phyloP scores from a whole-genome alignment of 2,329 filamentous ascomycete species.

The Diaporthe longicolla region DNA sequence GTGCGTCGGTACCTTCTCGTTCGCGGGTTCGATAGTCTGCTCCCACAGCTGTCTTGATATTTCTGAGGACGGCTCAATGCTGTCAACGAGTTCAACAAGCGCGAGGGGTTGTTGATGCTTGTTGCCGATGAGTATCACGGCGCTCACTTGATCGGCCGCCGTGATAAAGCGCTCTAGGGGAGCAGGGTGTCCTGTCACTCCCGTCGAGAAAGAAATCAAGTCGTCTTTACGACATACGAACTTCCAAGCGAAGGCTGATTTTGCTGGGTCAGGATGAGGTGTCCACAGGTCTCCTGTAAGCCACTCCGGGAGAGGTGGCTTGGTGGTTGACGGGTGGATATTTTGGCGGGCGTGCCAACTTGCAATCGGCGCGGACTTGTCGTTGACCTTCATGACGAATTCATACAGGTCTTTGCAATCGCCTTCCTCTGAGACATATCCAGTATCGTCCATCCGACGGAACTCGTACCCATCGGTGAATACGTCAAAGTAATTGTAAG shows the following conservation, averaged over 20 bases:
- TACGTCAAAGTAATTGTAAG: conserved; percentile 45
- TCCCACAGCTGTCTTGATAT: conserved; percentile 42
- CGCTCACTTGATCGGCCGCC: conserved; percentile 36
- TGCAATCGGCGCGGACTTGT: conserved; percentile 40
- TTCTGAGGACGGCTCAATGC: conserved; percentile 21
- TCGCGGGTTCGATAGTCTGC: conserved; percentile 42
- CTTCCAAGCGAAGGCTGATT: conserved; percentile 44
- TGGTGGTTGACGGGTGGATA: conserved; percentile 32
- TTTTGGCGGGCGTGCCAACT: conserved; percentile 42
- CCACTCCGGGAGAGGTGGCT: conserved; percentile 42
- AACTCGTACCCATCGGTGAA: conserved; percentile 43
- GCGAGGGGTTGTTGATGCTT: conserved; percentile 43
- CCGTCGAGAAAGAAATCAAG: conserved; percentile 45
- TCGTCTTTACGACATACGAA: conserved; percentile 48
- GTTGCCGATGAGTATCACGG: conserved; percentile 43
- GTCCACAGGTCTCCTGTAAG: conserved; percentile 45
- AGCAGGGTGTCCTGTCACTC: conserved; percentile 44
- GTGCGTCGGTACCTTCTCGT: conserved; percentile 42
- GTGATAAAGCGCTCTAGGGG: conserved; percentile 43
- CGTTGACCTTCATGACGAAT: conserved; percentile 42
- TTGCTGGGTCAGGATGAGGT: conserved; percentile 45
- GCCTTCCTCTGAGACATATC: conserved; percentile 40
- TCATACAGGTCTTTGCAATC: conserved; percentile 42
- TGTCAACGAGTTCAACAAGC: conserved; percentile 43
- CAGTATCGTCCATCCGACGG: conserved; percentile 40